Conservation (phyloP, 352 stramenopile species). For the Vaucheria bursata region DNA sequence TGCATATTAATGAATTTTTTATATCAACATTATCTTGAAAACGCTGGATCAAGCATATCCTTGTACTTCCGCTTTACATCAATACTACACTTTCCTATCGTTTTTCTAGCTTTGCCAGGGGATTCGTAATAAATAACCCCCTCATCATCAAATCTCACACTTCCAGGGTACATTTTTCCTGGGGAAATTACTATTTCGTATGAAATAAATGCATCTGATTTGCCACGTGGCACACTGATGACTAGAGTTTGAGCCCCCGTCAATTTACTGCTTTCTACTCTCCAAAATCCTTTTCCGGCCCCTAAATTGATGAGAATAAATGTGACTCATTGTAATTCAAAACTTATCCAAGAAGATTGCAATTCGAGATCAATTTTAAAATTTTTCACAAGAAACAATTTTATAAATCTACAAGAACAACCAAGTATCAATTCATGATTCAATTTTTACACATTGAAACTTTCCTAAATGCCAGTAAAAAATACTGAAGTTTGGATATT, state of each 20-base stretch:
- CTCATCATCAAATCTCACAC: neutral
- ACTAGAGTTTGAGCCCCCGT: conserved; percentile 3
- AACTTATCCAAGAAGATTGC: too few relatives aligned
- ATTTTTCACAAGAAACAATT: too few relatives aligned
- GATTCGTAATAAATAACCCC: neutral
- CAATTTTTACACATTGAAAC: too few relatives aligned
- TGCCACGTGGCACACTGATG: neutral
- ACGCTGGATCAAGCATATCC: neutral
- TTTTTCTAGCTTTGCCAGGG: neutral
- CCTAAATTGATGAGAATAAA: neutral
- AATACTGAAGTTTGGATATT: too few relatives aligned
- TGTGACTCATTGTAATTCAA: too few relatives aligned
- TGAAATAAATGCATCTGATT: neutral
- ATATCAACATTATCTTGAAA: neutral
- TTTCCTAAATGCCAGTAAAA: too few relatives aligned
- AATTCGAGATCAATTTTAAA: too few relatives aligned
- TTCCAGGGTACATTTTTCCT: neutral
- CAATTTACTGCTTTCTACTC: neutral
- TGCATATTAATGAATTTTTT: too few relatives aligned
- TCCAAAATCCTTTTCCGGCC: neutral
- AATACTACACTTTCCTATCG: neutral
- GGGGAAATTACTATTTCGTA: neutral
- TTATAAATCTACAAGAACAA: too few relatives aligned
- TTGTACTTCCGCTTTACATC: conserved; percentile 5
- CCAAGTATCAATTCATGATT: too few relatives aligned